Evolutionary conservation across 441 rosid genomes (phyloP).

Genomic region (Aquilaria agallochum): DNA sequence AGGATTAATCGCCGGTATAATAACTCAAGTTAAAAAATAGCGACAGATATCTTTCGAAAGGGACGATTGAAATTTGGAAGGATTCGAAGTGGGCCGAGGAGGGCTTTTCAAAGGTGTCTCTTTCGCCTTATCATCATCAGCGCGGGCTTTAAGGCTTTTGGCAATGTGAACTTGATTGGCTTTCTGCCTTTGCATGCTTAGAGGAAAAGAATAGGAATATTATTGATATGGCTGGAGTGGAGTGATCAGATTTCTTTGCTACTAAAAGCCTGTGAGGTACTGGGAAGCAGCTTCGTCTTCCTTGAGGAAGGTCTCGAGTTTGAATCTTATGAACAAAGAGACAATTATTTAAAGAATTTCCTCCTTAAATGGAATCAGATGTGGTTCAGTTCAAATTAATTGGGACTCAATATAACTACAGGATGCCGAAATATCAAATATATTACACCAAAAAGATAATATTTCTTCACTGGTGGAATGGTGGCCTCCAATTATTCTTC

Average conservation of each 20-base stretch:
- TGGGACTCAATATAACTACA: too few species aligned
- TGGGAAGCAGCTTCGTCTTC: too few species aligned
- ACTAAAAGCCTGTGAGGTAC: too few species aligned
- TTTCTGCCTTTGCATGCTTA: conserved; percentile 13
- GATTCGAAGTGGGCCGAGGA: conserved; percentile 21
- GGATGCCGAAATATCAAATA: too few species aligned
- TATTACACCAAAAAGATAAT: too few species aligned
- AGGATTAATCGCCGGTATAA: too few species aligned
- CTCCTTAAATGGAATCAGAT: too few species aligned
- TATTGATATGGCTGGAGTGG: background rate
- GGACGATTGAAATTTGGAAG: conserved; percentile 1
- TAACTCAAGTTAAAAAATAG: too few species aligned
- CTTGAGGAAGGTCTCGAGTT: too few species aligned
- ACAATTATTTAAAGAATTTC: too few species aligned
- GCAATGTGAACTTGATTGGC: conserved; percentile 22
- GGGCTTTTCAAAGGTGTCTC: conserved; percentile 8
- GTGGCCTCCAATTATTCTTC: conserved; percentile 16
- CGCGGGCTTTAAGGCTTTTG: background rate
- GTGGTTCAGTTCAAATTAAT: too few species aligned
- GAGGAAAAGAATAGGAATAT: conserved; percentile 35
- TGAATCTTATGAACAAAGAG: too few species aligned
- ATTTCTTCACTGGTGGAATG: background rate
- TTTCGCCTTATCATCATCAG: background rate
- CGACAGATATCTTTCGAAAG: background rate
- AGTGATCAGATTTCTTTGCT: background rate